These are phyloP conservation scores for Fusarium bactridioides DNA, from an alignment of 2,329 filamentous ascomycete genomes.

Conservation along the genomic window DNA sequence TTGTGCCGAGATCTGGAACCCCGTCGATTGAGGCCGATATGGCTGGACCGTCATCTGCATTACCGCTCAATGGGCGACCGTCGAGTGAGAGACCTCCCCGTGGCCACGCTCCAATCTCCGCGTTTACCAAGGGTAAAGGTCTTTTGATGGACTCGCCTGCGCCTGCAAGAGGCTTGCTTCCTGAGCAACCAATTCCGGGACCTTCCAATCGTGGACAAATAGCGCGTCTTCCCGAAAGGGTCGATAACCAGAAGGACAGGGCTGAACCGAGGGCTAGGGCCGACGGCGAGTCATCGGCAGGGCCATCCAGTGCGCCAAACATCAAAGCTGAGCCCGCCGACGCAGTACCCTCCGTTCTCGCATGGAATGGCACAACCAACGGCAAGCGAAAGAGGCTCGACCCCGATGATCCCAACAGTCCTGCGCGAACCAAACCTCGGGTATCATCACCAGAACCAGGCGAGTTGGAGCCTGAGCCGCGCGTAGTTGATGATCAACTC, in stretches of 20 bases:
- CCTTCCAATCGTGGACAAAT: neutral
- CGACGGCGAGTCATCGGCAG: fast-evolving
- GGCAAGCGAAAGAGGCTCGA: neutral
- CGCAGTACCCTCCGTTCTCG: fast-evolving
- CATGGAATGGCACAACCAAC: neutral
- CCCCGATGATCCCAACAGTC: neutral
- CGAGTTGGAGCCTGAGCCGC: fast-evolving
- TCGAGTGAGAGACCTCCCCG: neutral
- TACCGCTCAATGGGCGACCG: fast-evolving
- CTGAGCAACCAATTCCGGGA: fast-evolving
- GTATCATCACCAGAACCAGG: neutral
- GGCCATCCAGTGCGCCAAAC: neutral
- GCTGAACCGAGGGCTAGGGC: fast-evolving
- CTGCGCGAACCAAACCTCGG: neutral
- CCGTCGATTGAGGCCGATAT: neutral
- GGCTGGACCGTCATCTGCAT: neutral
- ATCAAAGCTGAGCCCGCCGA: neutral
- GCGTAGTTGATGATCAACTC: neutral
- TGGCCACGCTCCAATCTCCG: fast-evolving
- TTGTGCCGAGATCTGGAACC: neutral
- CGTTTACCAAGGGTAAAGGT: fast-evolving
- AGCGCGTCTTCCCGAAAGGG: fast-evolving
- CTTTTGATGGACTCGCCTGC: neutral
- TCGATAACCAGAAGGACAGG: neutral
- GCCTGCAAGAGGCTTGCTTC: neutral